Conservation (phyloP, 495 filamentous ascomycete genomes). For the Hypoxylon cercidicola region DNA sequence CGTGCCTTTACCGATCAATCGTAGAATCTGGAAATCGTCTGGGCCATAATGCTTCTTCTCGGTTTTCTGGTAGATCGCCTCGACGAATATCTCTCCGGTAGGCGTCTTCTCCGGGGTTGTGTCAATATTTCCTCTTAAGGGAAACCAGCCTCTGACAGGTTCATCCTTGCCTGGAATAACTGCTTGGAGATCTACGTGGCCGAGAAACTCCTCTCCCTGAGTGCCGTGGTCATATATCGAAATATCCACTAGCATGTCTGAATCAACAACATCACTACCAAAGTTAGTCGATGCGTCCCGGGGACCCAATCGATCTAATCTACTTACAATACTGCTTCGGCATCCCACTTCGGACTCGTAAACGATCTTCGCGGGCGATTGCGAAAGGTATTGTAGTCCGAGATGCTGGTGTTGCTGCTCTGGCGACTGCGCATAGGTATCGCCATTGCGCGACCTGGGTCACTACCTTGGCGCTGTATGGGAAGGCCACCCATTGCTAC, state of each 20-base stretch:
- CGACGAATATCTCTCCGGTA: constrained; percentile 90
- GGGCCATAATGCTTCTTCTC: constrained; percentile 94
- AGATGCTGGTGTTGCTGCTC: constrained; percentile 88
- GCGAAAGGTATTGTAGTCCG: constrained; percentile 76
- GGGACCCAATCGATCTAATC: constrained; percentile 16
- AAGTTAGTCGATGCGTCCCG: constrained; percentile 49
- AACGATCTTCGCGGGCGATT: constrained; percentile 67
- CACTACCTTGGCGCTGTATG: constrained; percentile 74
- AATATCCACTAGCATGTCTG: constrained; percentile 89
- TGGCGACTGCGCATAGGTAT: constrained; percentile 96
- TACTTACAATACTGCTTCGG: constrained; percentile 92
- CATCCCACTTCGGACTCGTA: constrained; percentile 94
- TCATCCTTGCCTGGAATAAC: constrained; percentile 71
- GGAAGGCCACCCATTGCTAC: constrained; percentile 65
- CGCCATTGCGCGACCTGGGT: constrained; percentile 84
- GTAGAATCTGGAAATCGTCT: constrained; percentile 95
- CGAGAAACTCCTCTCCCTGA: constrained; percentile 88
- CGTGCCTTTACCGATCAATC: constrained; percentile 96
- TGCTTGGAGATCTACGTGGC: constrained; percentile 83
- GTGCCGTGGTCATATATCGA: constrained; percentile 88
- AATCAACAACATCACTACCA: constrained; percentile 89
- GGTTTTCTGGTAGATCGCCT: constrained; percentile 86
- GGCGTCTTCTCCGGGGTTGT: constrained; percentile 66
- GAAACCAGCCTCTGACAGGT: constrained; percentile 85
- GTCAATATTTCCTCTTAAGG: constrained; percentile 71